Percentiles rank a stretch among this genome's conserved stretches.
Evolutionary conservation across 1,284 basidiomycete genomes (phyloP).

Genomic region (Macrocystidia cucumis): DNA sequence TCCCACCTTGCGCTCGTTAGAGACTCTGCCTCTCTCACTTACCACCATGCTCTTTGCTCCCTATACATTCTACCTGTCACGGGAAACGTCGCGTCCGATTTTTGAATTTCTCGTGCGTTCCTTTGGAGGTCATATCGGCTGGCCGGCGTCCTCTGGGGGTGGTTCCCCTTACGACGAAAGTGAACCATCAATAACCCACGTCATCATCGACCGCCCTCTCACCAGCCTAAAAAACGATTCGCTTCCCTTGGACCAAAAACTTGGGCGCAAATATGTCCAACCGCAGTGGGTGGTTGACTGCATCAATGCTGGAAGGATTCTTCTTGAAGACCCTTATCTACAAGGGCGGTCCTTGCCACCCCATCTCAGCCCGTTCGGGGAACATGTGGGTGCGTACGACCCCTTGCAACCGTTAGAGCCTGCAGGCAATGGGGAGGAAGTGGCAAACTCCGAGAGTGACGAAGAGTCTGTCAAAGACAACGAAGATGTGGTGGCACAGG

Average conservation of each 20-base stretch:
- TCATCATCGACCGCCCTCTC: constrained; percentile 88
- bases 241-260: constrained; percentile 52
- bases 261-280: constrained; percentile 84
- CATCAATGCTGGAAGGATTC: constrained; percentile 81
- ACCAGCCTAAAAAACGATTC: constrained; percentile 43
- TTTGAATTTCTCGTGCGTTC: constrained; percentile 95
- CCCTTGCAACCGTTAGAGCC: constrained; percentile 35
- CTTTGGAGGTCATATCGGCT: constrained; percentile 87
- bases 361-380: constrained; percentile 94
- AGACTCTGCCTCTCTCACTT: constrained; percentile 44
- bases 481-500: constrained; percentile 17
- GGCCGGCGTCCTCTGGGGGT: constrained; percentile 80
- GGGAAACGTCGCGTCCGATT: constrained; percentile 88
- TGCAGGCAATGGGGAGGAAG: constrained; percentile 21
- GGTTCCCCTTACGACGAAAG: constrained; percentile 74
- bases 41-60: constrained; percentile 70
- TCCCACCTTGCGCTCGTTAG: constrained; percentile 75
- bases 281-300: constrained; percentile 99
- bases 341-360: constrained; percentile 90
- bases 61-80: constrained; percentile 92
- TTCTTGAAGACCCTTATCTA: constrained; percentile 82
- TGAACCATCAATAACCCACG: constrained; percentile 87
- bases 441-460: constrained; percentile 23
- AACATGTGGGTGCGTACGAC: constrained; percentile 74
- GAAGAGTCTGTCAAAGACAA: constrained; percentile 12